Evolutionary conservation across 2,329 filamentous ascomycete genomes (phyloP), one percentile per base, ranked within the genome.

Genomic region (Calonectria honghensis): DNA sequence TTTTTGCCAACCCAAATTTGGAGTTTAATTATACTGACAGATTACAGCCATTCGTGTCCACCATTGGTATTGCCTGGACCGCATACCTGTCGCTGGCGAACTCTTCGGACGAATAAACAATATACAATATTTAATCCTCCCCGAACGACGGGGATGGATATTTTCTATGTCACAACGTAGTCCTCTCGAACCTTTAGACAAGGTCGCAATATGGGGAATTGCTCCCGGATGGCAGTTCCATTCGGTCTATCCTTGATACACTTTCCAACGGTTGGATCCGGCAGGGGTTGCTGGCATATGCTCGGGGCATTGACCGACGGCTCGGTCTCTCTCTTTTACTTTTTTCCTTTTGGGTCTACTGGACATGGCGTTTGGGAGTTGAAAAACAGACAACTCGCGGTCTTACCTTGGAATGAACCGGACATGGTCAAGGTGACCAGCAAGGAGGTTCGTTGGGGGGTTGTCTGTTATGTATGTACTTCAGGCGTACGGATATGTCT

Each of bases 61-160:
- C 95, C 11, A 87, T 99, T 71, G 96, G 96, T 89, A 98, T 98
- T 81, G 96, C 96, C 41, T 98, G 96, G 97, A 98, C 97, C 14
- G 96, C 96, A 27, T 99, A 98, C 85, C 91, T 99, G 14, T 98
- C 96, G 3, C 90, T 99, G 67, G 95, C 94, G 75, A 98, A 98
- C 86, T 93, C 96, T 6, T 89, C 95, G 3, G 95, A 97, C 74
- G 94, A 96, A 37, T 81, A 79, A 74, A 77, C 29, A 61, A 68
- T 29, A 37, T n/a, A 37, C 41, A 27, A 27, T 6, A 52, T 41
- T 67, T 27, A 29, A 50, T 20, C 7, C 29, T 41, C 27, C 24
- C 29, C 18, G n/a, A 63, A 39, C 16, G n/a, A 52, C 6, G 35
- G 35, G 51, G 35, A 18, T 7, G 24, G 14, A 20, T 7, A 16